A percentile compares a stretch with the other conserved stretches of the same genome.
These are phyloP conservation scores for Odontarrhena argentea DNA, from an alignment of 345 rosid species.

Conservation along the genomic window DNA sequence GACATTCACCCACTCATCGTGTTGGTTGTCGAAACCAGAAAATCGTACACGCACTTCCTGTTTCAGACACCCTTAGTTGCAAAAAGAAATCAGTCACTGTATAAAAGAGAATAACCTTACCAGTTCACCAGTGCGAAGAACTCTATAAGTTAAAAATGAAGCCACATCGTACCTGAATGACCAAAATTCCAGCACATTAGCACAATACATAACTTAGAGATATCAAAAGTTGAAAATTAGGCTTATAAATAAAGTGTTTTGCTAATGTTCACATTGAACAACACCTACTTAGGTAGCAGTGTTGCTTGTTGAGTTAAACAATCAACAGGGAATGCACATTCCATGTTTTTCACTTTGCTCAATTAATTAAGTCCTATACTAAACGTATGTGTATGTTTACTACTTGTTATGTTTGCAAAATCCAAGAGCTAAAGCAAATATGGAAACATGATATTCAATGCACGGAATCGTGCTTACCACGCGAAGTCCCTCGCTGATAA, in stretches of 20 bases:
- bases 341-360: slow-evolving; percentile 5
- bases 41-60: slow-evolving; percentile 91
- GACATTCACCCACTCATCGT: slow-evolving; percentile 92
- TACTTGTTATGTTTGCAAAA: slow-evolving; percentile 8
- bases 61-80: slow-evolving; percentile 31
- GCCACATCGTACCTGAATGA: slow-evolving; percentile 76
- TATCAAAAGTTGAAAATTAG: neutral
- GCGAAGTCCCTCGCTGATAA: slow-evolving; percentile 70
- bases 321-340: slow-evolving; percentile 1
- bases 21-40: slow-evolving; percentile 60
- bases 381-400: neutral
- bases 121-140: slow-evolving; percentile 60
- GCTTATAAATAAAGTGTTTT: slow-evolving; percentile 10
- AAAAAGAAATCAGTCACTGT: slow-evolving; percentile 8
- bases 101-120: slow-evolving; percentile 50
- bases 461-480: slow-evolving; percentile 54
- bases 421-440: slow-evolving; percentile 3
- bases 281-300: neutral
- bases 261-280: slow-evolving; percentile 7
- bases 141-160: slow-evolving; percentile 60
- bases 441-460: neutral
- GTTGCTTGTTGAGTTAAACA: slow-evolving; percentile 1
- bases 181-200: slow-evolving; percentile 7
- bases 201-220: neutral
- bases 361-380: slow-evolving; percentile 5